phyloP scores from a whole-genome alignment of 2,329 filamentous ascomycete species.

The Neoscytalidium dimidiatum region DNA sequence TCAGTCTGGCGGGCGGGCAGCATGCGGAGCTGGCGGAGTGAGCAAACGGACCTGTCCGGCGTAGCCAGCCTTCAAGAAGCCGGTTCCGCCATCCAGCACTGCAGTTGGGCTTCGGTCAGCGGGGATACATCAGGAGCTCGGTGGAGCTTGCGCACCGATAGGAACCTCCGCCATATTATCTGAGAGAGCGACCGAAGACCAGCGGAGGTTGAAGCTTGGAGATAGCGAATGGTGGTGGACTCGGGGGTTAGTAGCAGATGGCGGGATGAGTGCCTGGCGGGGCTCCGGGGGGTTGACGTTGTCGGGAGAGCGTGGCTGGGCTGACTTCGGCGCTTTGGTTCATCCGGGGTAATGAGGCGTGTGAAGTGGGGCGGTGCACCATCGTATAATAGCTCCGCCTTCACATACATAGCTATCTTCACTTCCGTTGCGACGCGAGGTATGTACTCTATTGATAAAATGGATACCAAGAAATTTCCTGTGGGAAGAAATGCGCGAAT shows the following conservation, averaged over 20 bases:
- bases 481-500: background rate
- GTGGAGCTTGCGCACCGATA: slow-evolving; percentile 44
- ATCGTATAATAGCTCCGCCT: background rate
- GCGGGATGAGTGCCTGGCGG: slow-evolving; percentile 18
- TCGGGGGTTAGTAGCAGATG: slow-evolving; percentile 11
- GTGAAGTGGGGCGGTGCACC: background rate
- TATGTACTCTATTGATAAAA: background rate
- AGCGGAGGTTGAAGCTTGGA: background rate
- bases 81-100: slow-evolving; percentile 99
- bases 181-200: background rate
- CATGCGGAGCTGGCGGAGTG: background rate
- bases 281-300: slow-evolving; percentile 19
- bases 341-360: slow-evolving; percentile 18
- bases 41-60: slow-evolving; percentile 70
- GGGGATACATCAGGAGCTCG: slow-evolving; percentile 20
- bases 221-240: slow-evolving; percentile 16
- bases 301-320: slow-evolving; percentile 15
- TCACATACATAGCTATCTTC: background rate
- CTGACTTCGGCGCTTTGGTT: slow-evolving; percentile 17
- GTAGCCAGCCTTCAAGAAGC: slow-evolving; percentile 99
- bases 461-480: background rate
- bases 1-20: background rate
- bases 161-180: slow-evolving; percentile 49
- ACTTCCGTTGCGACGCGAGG: background rate
- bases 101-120: slow-evolving; percentile 32